Percentiles rank a stretch among this genome's conserved stretches.
phyloP scores from a whole-genome alignment of 2,329 filamentous ascomycete species.

The Hypoxylon sp. region DNA sequence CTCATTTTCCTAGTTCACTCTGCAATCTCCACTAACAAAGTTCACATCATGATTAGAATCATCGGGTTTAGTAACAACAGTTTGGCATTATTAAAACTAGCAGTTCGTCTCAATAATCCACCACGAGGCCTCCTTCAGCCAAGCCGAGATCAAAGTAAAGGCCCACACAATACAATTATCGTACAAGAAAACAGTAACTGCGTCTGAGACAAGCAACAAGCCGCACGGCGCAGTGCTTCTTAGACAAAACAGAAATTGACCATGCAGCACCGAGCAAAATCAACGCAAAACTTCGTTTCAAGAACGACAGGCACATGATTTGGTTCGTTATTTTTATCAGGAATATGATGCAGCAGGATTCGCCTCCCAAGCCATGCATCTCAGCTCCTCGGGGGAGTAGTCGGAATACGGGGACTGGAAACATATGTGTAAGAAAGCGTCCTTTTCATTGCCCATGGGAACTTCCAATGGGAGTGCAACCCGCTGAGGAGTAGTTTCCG shows the following conservation, averaged over 20 bases:
- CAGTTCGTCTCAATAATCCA: not conserved
- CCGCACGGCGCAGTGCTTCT: not conserved
- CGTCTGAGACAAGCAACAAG: not conserved
- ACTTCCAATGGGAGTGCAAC: not conserved
- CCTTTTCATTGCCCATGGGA: not conserved
- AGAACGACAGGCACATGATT: not conserved
- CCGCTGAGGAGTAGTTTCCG: not conserved
- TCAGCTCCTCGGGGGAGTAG: constrained; percentile 41
- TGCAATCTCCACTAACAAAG: not conserved
- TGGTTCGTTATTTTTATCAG: not conserved
- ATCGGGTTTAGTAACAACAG: not conserved
- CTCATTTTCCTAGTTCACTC: not conserved
- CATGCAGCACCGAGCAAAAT: not conserved
- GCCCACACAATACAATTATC: not conserved
- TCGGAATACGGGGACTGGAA: not conserved
- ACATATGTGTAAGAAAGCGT: constrained; percentile 13
- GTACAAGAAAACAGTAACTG: not conserved
- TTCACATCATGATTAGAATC: not conserved
- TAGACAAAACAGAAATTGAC: not conserved
- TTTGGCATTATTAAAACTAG: not conserved
- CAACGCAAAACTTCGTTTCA: not conserved
- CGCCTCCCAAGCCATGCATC: not conserved
- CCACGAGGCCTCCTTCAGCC: not conserved
- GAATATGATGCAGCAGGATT: not conserved
- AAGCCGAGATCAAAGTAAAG: not conserved